Percentiles rank a stretch among this genome's conserved stretches.
phyloP scores from a whole-genome alignment of 768 basidiomycete genomes.

The Boletus subparvulus region DNA sequence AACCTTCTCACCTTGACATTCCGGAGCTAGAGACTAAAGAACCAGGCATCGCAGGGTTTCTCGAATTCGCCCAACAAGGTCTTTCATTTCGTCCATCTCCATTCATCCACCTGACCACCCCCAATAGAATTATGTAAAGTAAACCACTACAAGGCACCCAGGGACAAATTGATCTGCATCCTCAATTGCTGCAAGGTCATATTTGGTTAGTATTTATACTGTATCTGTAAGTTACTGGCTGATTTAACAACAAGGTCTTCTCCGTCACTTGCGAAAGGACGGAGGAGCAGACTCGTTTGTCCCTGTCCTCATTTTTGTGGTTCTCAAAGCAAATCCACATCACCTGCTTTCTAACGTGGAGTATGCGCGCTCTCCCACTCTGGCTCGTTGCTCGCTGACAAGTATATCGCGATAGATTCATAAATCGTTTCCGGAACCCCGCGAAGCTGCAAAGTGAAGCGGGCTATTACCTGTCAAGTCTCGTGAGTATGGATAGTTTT shows the following conservation, averaged over 20 bases:
- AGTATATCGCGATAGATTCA: conserved; percentile 59
- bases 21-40: conserved; percentile 67
- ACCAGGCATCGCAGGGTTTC: conserved; percentile 59
- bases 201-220: conserved; percentile 64
- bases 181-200: conserved; percentile 99
- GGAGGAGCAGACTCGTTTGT: conserved; percentile 94
- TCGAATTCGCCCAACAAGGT: conserved; percentile 91
- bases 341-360: conserved; percentile 95
- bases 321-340: conserved; percentile 91
- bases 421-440: conserved; percentile 91
- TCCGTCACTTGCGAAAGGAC: conserved; percentile 81
- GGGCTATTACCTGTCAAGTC: conserved; percentile 94
- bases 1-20: conserved; percentile 86
- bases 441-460: conserved; percentile 90
- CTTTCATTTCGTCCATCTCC: conserved; percentile 1
- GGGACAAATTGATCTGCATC: conserved; percentile 97
- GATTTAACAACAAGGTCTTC: conserved; percentile 56
- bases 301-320: conserved; percentile 91
- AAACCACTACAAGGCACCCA: conserved; percentile 97
- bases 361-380: conserved; percentile 43
- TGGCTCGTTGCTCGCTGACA: neutral
- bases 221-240: conserved; percentile 1
- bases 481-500: conserved; percentile 50
- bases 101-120: conserved; percentile 1
- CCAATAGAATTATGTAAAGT: conserved; percentile 85